Base-by-base conservation (phyloP, 108 stramenopile genomes). In the Aurantiochytrium sp. region DNA sequence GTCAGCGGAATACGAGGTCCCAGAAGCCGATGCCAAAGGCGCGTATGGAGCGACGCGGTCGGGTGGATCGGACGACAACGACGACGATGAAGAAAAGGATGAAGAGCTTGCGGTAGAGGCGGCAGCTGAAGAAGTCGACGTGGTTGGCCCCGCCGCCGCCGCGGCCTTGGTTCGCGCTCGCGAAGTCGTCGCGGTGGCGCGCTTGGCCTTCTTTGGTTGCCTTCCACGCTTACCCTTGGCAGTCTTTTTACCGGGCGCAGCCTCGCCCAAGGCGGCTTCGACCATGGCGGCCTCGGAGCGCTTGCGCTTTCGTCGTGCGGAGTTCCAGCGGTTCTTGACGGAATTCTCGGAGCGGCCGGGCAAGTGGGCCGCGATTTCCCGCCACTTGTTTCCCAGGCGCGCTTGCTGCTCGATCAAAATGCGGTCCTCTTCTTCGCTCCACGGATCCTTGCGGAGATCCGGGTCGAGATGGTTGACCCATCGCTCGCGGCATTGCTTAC, bases 331-430 rank as follows among this genome's bases (percentile, higher is more conserved):
- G 86, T 91, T 91, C 55, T 91, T 91, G n/a, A 91, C 89, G 4
- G 88, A 89, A 41, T 91, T 91, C 86, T 91, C 90, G 27, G 87
- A 69, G 41, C 96, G 92, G 86, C 97, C 97, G 4, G 96, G 96
- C 88, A 93, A 81, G 54, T 95, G 88, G 88, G 94, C 94, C 19
- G 97, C 97, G 85, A 97, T 96, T 73, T 95, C 95, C 3, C 95
- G 94, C 96, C 96, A 96, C 21, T 90, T 87, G 90, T 96, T 96
- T 34, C 95, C 95, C 39, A 95, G 45, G 39, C 90, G 87, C 24
- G 90, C 89, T 86, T 97, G 95, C 52, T 88, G 88, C 55, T 93
- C 89, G 52, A 96, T 93, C 15, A 45, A 1, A 32, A 85, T 93
- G n/a, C 93, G 86, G 48, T 90, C 90, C 55, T 90, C 90, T 31